phyloP scores from a whole-genome alignment of 352 stramenopile genomes.

The Phytophthora nicotianae region DNA sequence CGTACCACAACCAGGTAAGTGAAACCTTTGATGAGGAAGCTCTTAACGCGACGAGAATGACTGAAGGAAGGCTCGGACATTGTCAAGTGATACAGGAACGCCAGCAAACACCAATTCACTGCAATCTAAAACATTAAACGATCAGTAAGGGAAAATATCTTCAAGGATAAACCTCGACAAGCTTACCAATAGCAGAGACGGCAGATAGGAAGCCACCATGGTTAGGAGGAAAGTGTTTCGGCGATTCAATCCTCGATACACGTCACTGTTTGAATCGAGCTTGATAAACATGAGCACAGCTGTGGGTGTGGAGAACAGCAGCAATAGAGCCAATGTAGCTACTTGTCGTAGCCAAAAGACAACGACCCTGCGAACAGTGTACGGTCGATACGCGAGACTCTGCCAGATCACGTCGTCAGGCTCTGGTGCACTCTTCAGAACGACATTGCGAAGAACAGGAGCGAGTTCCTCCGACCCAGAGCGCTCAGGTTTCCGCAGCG shows the following conservation, averaged over 20 bases:
- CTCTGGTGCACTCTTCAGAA: slow-evolving; percentile 71
- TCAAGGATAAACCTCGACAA: background rate
- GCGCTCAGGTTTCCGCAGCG: slow-evolving; percentile 22
- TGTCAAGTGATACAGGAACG: slow-evolving; percentile 69
- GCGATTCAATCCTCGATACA: slow-evolving; percentile 58
- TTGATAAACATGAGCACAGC: slow-evolving; percentile 86
- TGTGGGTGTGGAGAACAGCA: slow-evolving; percentile 79
- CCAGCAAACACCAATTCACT: slow-evolving; percentile 77
- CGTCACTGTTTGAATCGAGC: slow-evolving; percentile 62
- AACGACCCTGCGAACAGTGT: slow-evolving; percentile 42
- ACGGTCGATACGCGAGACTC: slow-evolving; percentile 68
- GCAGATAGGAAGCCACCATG: slow-evolving; percentile 73
- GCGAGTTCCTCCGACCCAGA: slow-evolving; percentile 31
- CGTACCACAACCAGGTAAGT: slow-evolving; percentile 76
- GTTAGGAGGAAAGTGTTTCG: slow-evolving; percentile 58
- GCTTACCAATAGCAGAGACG: slow-evolving; percentile 71
- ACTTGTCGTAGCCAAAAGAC: slow-evolving; percentile 56
- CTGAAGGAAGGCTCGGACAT: slow-evolving; percentile 74
- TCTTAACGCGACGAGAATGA: slow-evolving; percentile 65
- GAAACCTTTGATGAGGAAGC: slow-evolving; percentile 81
- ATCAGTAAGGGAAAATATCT: background rate
- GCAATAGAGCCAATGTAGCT: slow-evolving; percentile 54
- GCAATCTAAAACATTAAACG: slow-evolving; percentile 48
- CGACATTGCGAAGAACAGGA: slow-evolving; percentile 50
- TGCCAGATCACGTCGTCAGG: slow-evolving; percentile 82